phyloP scores from a whole-genome alignment of 805 yeast species.

The Barnettozyma populi region DNA sequence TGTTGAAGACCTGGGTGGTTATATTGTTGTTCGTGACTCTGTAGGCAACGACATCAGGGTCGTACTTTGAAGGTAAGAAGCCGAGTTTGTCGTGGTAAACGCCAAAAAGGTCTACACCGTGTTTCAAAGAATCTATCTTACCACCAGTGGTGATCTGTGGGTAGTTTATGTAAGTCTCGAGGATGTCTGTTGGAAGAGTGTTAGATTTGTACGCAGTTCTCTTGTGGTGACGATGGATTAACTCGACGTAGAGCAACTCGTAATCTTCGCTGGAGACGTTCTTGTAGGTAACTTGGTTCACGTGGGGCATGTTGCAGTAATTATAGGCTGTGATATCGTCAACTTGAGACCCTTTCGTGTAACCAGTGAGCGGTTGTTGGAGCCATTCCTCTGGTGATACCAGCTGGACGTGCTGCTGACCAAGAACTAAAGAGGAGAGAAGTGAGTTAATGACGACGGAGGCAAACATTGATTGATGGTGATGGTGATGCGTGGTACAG shows the following conservation, averaged over 20 bases:
- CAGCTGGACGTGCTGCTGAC: slow-evolving; percentile 13
- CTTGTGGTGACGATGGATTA: slow-evolving; percentile 40
- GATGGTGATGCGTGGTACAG: neutral
- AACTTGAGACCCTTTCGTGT: slow-evolving; percentile 21
- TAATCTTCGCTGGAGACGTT: slow-evolving; percentile 25
- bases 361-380: slow-evolving; percentile 18
- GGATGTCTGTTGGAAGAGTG: slow-evolving; percentile 29
- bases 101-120: slow-evolving; percentile 33
- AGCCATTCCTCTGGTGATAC: slow-evolving; percentile 16
- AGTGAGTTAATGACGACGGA: neutral
- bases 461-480: slow-evolving; percentile 1
- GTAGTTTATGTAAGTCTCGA: slow-evolving; percentile 25
- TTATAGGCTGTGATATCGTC: slow-evolving; percentile 31
- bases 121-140: slow-evolving; percentile 33
- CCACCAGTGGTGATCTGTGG: slow-evolving; percentile 39
- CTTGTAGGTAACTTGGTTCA: slow-evolving; percentile 26
- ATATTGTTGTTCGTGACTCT: slow-evolving; percentile 36
- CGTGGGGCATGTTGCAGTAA: slow-evolving; percentile 43
- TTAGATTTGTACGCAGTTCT: slow-evolving; percentile 37
- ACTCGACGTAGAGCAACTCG: slow-evolving; percentile 32
- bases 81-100: slow-evolving; percentile 33
- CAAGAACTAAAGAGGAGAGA: neutral
- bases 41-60: slow-evolving; percentile 25
- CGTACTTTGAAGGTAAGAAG: slow-evolving; percentile 32
- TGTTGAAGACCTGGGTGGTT: slow-evolving; percentile 36